Evolutionary conservation across 495 filamentous ascomycete genomes (phyloP).

Genomic region (Polyplosphaeria fusca): DNA sequence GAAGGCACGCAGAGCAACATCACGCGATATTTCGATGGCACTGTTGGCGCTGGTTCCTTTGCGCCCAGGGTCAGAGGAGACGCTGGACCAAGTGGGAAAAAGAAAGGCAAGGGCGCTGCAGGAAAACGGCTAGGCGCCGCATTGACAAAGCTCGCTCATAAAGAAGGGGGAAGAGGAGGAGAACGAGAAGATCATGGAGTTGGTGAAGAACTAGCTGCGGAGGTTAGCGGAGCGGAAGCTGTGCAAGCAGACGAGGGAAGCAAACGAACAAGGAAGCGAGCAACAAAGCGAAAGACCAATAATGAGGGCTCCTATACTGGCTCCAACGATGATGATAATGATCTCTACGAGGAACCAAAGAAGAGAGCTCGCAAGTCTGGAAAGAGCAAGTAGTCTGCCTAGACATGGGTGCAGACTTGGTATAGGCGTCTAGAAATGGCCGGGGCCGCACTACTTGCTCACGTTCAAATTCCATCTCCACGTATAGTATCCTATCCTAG

Average conservation of each 20-base stretch:
- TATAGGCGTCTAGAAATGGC: too few species aligned
- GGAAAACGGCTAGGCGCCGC: slow-evolving; percentile 30
- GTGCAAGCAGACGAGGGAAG: not conserved
- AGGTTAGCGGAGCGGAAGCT: not conserved
- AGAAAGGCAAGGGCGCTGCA: slow-evolving; percentile 74
- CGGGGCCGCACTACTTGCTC: too few species aligned
- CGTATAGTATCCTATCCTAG: too few species aligned
- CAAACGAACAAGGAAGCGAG: too few species aligned
- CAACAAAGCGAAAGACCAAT: too few species aligned
- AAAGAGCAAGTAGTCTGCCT: too few species aligned
- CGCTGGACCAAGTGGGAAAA: slow-evolving; percentile 48
- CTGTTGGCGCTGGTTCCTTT: slow-evolving; percentile 62
- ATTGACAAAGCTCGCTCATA: slow-evolving; percentile 28
- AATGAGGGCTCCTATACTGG: too few species aligned
- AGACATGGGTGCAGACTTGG: too few species aligned
- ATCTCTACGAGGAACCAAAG: too few species aligned
- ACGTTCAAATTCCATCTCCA: too few species aligned
- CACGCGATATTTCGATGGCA: slow-evolving; percentile 76
- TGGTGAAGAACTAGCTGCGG: not conserved
- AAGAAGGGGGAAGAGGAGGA: slow-evolving; percentile 10
- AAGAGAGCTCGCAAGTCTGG: too few species aligned
- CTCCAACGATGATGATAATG: too few species aligned
- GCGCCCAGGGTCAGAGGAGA: slow-evolving; percentile 64
- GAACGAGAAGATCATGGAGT: slow-evolving; percentile 1
- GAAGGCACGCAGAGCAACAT: slow-evolving; percentile 97